These are phyloP conservation scores for Mycena sp. DNA, from an alignment of 1,284 basidiomycete species.

Conservation along the genomic window DNA sequence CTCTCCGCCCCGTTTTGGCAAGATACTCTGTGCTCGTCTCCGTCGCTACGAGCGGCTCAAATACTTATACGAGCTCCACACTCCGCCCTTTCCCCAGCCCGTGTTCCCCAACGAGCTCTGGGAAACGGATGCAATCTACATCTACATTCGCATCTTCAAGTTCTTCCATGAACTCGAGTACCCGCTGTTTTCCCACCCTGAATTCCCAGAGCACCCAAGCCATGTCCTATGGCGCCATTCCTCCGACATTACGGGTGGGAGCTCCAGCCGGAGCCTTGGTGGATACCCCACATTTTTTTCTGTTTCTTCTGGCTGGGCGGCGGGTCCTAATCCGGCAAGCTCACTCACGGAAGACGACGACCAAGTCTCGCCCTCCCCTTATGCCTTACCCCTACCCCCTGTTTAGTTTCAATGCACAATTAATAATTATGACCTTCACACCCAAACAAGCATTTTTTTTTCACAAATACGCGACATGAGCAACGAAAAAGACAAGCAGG, in stretches of 20 bases:
- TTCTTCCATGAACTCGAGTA: background rate
- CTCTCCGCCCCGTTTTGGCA: background rate
- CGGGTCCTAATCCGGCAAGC: background rate
- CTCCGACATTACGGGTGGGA: too few species aligned
- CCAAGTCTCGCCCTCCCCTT: background rate
- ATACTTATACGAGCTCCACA: background rate
- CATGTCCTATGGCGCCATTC: too few species aligned
- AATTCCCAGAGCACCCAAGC: background rate
- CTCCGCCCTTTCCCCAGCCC: background rate
- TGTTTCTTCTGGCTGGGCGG: background rate
- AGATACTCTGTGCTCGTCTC: background rate
- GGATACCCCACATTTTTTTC: too few species aligned
- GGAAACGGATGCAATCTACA: too few species aligned
- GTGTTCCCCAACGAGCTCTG: background rate
- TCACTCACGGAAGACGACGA: background rate
- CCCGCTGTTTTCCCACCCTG: background rate
- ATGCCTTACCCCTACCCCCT: background rate
- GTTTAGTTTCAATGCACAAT: background rate
- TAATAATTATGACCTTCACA: too few species aligned
- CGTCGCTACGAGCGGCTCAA: background rate
- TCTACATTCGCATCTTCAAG: too few species aligned
- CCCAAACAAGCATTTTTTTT: background rate
- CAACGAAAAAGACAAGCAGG: background rate
- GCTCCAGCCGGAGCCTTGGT: background rate
- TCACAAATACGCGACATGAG: background rate